Conservation (phyloP, 768 basidiomycete species). For the Candolleomyces aberdarensis region DNA sequence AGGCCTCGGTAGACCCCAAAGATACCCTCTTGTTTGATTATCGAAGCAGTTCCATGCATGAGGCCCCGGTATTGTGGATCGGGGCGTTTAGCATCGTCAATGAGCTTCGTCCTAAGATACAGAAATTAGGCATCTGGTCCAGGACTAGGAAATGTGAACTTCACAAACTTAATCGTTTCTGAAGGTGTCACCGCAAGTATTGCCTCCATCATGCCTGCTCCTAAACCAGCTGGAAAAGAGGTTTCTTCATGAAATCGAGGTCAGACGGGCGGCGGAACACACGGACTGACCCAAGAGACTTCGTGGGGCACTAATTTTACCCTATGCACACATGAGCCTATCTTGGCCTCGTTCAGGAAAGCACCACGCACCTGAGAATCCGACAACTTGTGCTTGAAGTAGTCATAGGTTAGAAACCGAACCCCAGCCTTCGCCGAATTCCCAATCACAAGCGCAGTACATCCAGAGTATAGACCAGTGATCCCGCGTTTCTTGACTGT, state of each 20-base stretch:
- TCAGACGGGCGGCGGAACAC: not conserved
- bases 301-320: slow-evolving; percentile 83
- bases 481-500: slow-evolving; percentile 78
- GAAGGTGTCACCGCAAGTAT: slow-evolving; percentile 94
- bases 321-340: slow-evolving; percentile 43
- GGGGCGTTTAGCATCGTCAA: slow-evolving; percentile 87
- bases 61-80: slow-evolving; percentile 85
- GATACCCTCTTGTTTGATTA: slow-evolving; percentile 83
- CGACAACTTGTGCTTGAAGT: slow-evolving; percentile 80
- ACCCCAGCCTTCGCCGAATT: slow-evolving; percentile 96
- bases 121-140: not conserved
- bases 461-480: slow-evolving; percentile 89
- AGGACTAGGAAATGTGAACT: not conserved
- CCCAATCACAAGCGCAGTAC: slow-evolving; percentile 83
- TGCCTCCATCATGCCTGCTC: slow-evolving; percentile 91
- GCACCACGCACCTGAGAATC: slow-evolving; percentile 66
- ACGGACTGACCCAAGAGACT: slow-evolving; percentile 67
- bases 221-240: slow-evolving; percentile 58
- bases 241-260: not conserved
- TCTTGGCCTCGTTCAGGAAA: not conserved
- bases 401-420: slow-evolving; percentile 91
- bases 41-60: slow-evolving; percentile 76
- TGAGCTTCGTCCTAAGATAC: slow-evolving; percentile 81
- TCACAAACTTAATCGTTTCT: slow-evolving; percentile 92
- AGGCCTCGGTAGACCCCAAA: slow-evolving; percentile 85